A percentile compares a stretch with the other conserved stretches of the same genome.
phyloP scores from a whole-genome alignment of 371 early-diverging fungal genomes.

The Thermomucor indicae-seudaticae region DNA sequence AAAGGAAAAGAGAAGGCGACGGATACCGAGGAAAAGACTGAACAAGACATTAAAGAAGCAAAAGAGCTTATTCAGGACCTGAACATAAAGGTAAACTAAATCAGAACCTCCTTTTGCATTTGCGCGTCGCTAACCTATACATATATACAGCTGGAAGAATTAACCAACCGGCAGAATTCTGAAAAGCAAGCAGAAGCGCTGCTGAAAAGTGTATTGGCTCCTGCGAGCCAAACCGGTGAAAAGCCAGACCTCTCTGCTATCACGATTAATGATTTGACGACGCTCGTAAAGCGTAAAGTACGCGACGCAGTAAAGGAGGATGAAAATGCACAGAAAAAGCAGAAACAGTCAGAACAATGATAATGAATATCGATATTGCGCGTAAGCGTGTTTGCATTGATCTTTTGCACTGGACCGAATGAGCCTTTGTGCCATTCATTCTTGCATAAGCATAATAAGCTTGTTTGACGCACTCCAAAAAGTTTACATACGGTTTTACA shows the following conservation, averaged over 20 bases:
- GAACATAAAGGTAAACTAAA: conserved; percentile 38
- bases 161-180: conserved; percentile 28
- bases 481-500: too few relatives aligned
- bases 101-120: background rate
- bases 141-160: conserved; percentile 26
- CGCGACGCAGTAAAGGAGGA: background rate
- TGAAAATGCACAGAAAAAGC: conserved; percentile 17
- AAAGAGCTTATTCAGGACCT: conserved; percentile 44
- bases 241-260: conserved; percentile 65
- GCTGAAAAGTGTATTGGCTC: conserved; percentile 24
- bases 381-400: too few relatives aligned
- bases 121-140: background rate
- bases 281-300: background rate
- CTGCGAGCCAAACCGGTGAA: conserved; percentile 12
- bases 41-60: conserved; percentile 43
- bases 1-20: conserved; percentile 14
- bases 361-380: too few relatives aligned
- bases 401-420: too few relatives aligned
- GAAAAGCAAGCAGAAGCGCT: conserved; percentile 36
- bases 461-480: too few relatives aligned
- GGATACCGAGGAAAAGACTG: conserved; percentile 15
- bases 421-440: too few relatives aligned
- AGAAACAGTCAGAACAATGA: too few relatives aligned
- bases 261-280: background rate
- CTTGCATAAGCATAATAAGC: too few relatives aligned